Conservation (phyloP, 2,329 filamentous ascomycete species). For the Calycina herbarum region DNA sequence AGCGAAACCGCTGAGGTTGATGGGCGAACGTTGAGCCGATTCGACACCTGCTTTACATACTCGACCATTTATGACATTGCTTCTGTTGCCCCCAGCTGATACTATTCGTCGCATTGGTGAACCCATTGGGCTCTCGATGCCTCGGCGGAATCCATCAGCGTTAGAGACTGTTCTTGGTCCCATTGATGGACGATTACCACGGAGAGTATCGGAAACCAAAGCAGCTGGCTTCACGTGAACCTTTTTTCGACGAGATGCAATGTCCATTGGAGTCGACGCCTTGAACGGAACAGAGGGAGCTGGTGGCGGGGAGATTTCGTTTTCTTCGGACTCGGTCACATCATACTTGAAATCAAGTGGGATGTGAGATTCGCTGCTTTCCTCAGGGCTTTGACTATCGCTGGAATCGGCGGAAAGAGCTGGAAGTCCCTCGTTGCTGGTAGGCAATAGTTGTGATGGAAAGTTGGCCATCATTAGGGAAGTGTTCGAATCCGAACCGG, state of each 20-base stretch:
- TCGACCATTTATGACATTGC: slow-evolving; percentile 32
- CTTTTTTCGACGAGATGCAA: slow-evolving; percentile 37
- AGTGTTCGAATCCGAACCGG: slow-evolving; percentile 13
- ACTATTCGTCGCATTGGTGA: slow-evolving; percentile 38
- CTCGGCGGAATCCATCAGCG: slow-evolving; percentile 33
- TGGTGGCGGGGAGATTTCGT: slow-evolving; percentile 27
- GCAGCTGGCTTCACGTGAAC: slow-evolving; percentile 35
- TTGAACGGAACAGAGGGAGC: slow-evolving; percentile 32
- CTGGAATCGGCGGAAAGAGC: slow-evolving; percentile 18
- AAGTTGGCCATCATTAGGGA: slow-evolving; percentile 26
- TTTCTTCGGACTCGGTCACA: slow-evolving; percentile 23
- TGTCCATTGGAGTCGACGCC: slow-evolving; percentile 34
- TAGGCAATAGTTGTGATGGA: slow-evolving; percentile 28
- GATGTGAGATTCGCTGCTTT: slow-evolving; percentile 20
- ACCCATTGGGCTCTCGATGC: slow-evolving; percentile 31
- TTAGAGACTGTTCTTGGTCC: slow-evolving; percentile 37
- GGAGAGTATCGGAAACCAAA: slow-evolving; percentile 30
- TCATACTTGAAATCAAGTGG: slow-evolving; percentile 28
- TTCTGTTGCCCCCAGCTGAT: slow-evolving; percentile 34
- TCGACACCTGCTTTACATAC: slow-evolving; percentile 35
- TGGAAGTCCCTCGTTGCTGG: slow-evolving; percentile 18
- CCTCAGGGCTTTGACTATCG: slow-evolving; percentile 28
- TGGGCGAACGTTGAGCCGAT: slow-evolving; percentile 36
- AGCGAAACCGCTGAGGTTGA: slow-evolving; percentile 33
- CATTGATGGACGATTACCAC: slow-evolving; percentile 26